A percentile compares a stretch with the other conserved stretches of the same genome.
Conservation (phyloP, 805 yeast genomes). For the Spathaspora arborariae region DNA sequence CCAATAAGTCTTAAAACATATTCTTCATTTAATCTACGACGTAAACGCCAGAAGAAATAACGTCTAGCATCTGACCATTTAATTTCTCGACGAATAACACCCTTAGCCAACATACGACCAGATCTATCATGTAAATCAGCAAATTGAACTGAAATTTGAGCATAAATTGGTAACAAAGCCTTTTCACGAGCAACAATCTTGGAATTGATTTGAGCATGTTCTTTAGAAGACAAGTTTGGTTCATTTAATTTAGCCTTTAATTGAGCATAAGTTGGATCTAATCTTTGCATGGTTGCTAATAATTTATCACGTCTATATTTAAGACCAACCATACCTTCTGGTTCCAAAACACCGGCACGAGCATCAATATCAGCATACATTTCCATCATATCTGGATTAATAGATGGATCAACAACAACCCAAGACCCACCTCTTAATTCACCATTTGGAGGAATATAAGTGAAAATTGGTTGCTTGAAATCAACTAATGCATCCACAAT, state of each 20-base stretch:
- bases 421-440: conserved; percentile 99
- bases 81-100: conserved; percentile 78
- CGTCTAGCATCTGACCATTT: conserved; percentile 89
- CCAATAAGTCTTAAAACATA: conserved; percentile 74
- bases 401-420: conserved; percentile 99
- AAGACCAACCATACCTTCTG: conserved; percentile 99
- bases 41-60: conserved; percentile 97
- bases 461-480: conserved; percentile 94
- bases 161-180: conserved; percentile 78
- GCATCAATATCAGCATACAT: conserved; percentile 97
- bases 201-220: conserved; percentile 59
- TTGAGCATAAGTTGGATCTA: conserved; percentile 71
- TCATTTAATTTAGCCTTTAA: conserved; percentile 60
- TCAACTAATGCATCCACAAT: conserved; percentile 96
- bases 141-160: conserved; percentile 90
- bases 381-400: conserved; percentile 96
- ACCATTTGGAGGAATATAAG: conserved; percentile 97
- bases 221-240: conserved; percentile 53
- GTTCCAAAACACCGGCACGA: conserved; percentile 97
- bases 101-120: conserved; percentile 96
- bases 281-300: conserved; percentile 84
- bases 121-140: conserved; percentile 98
- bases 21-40: conserved; percentile 93
- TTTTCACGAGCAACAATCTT: conserved; percentile 77
- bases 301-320: conserved; percentile 94